phyloP scores from a whole-genome alignment of 352 stramenopile genomes.

The Phytophthora fragariaefolia region DNA sequence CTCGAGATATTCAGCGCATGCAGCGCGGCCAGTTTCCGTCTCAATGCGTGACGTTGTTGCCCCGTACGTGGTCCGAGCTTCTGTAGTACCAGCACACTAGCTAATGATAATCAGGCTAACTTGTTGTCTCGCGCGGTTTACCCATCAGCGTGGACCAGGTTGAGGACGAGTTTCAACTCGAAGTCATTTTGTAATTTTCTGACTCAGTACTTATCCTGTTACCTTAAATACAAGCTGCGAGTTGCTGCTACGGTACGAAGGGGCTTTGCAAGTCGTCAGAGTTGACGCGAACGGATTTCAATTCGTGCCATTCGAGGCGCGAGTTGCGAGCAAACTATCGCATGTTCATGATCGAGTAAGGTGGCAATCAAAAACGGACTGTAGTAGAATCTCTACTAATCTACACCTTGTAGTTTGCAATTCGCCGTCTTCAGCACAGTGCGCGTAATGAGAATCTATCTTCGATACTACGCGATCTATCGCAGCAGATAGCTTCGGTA shows the following conservation, averaged over 20 bases:
- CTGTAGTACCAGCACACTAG: background rate
- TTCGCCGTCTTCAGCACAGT: conserved; percentile 53
- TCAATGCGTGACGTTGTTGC: conserved; percentile 50
- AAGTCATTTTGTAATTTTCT: conserved; percentile 1
- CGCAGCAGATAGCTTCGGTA: conserved; percentile 46
- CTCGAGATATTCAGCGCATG: conserved; percentile 53
- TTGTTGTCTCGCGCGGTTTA: background rate
- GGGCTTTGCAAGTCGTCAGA: conserved; percentile 23
- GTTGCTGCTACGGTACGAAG: conserved; percentile 38
- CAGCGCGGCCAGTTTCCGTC: conserved; percentile 56
- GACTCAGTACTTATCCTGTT: background rate
- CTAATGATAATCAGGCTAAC: conserved; percentile 17
- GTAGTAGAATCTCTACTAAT: background rate
- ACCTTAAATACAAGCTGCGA: conserved; percentile 32
- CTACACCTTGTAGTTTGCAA: conserved; percentile 40
- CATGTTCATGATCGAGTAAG: conserved; percentile 30
- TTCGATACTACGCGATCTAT: conserved; percentile 37
- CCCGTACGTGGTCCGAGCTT: conserved; percentile 34
- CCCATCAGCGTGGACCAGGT: conserved; percentile 44
- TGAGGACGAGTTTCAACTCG: conserved; percentile 19
- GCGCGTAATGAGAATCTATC: conserved; percentile 21
- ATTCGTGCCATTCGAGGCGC: conserved; percentile 36
- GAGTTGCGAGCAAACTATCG: conserved; percentile 20
- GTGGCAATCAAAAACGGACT: background rate
- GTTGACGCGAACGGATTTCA: conserved; percentile 30